phyloP scores from a whole-genome alignment of 208 protist species.

The Herpetomonas samuelpessoai region DNA sequence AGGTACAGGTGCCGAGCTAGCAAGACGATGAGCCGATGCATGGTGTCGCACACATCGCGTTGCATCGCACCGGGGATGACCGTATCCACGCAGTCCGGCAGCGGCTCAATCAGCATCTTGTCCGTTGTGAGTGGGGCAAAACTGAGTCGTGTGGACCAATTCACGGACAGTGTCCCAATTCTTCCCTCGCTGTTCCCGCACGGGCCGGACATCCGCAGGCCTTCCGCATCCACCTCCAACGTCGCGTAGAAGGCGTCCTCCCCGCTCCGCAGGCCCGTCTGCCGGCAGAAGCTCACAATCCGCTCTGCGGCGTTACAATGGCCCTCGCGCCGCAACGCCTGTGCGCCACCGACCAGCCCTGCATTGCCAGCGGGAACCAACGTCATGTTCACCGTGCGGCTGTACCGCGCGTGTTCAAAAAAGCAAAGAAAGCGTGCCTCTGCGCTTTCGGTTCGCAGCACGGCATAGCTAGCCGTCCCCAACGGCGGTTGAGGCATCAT shows the following conservation, averaged over 20 bases:
- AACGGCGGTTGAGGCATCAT: conserved; percentile 11
- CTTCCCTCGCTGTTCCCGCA: conserved; percentile 57
- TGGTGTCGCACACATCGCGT: conserved; percentile 41
- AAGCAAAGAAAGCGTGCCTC: conserved; percentile 28
- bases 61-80: conserved; percentile 40
- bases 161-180: conserved; percentile 49
- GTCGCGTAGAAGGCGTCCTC: conserved; percentile 28
- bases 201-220: conserved; percentile 59
- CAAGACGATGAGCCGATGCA: conserved; percentile 84
- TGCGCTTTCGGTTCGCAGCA: conserved; percentile 16
- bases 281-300: background rate
- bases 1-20: conserved; percentile 86
- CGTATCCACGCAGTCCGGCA: conserved; percentile 70
- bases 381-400: conserved; percentile 42
- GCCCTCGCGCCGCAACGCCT: background rate
- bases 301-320: background rate
- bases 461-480: conserved; percentile 15
- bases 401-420: conserved; percentile 63
- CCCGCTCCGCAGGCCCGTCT: background rate
- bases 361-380: conserved; percentile 14
- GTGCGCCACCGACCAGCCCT: background rate
- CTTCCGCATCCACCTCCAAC: conserved; percentile 66
- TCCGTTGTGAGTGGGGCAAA: conserved; percentile 56
- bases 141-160: conserved; percentile 33
- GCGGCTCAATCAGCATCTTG: conserved; percentile 62